A percentile compares a stretch with the other conserved stretches of the same genome.
phyloP scores from a whole-genome alignment of 306 rosid genomes.

The Erythrophleum fordii region DNA sequence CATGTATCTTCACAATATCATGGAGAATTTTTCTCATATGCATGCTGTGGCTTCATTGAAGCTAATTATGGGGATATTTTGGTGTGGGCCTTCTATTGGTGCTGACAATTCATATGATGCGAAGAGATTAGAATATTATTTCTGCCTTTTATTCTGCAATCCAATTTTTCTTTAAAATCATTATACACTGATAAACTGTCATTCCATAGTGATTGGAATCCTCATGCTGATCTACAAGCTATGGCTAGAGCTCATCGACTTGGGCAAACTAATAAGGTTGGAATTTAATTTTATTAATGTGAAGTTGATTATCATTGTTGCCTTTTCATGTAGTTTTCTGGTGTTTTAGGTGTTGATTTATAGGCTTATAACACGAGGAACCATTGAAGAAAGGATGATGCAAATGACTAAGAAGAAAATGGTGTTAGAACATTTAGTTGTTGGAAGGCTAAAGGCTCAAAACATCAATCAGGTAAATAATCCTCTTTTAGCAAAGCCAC shows the following conservation, averaged over 20 bases:
- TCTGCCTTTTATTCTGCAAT: constrained; percentile 22
- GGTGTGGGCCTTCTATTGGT: not conserved
- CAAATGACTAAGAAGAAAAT: constrained; percentile 99
- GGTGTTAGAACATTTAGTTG: constrained; percentile 98
- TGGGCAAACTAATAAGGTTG: constrained; percentile 98
- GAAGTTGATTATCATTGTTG: constrained; percentile 29
- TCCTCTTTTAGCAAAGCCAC: constrained; percentile 12
- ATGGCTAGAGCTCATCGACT: constrained; percentile 99
- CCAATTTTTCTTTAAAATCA: constrained; percentile 2
- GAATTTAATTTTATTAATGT: constrained; percentile 27
- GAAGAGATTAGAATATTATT: not conserved
- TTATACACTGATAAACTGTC: constrained; percentile 27
- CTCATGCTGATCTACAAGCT: constrained; percentile 99
- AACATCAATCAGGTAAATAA: constrained; percentile 88
- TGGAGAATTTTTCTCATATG: no score
- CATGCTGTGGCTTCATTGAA: no score
- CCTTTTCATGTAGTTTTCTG: constrained; percentile 32
- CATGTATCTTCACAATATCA: no score
- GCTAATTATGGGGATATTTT: constrained; percentile 12
- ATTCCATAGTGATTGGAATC: constrained; percentile 96
- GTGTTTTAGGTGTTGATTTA: constrained; percentile 86
- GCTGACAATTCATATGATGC: constrained; percentile 10
- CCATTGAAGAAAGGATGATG: constrained; percentile 99
- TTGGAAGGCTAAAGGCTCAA: constrained; percentile 94
- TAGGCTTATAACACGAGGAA: constrained; percentile 93